Evolutionary conservation across 2,329 filamentous ascomycete genomes (phyloP), one percentile per base, ranked within the genome.

Genomic region (Aureobasidium pullulans): DNA sequence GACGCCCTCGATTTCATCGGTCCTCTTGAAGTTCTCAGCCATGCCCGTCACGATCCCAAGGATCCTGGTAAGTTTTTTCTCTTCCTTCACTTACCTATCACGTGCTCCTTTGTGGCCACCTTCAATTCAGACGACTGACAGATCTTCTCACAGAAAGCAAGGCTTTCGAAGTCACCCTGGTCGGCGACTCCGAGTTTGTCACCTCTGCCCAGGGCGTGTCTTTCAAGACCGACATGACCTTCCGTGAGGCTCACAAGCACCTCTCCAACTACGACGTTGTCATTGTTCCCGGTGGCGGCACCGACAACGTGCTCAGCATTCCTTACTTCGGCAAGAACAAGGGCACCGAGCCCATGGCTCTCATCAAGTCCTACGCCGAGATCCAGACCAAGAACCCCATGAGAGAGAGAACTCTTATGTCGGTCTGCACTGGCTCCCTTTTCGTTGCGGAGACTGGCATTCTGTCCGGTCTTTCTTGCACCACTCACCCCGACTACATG

Each of bases 371-470:
- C 69, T 94, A 87, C 75, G 83, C 87, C 64, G 87, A 92, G 70
- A 79, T 93, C 60, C 89, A 94, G 77, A 85, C 89, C 79, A 84
- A 84, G 68, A 88, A 92, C 67, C 87, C 89, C 11, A 80, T 79
- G 68, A 87, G 87, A 68, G 90, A 95, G 79, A 88, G 90, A 66
- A 92, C 89, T 52, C 78, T 94, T 68, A 77, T 94, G 66, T 89
- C 88, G 65, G 79, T 95, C 72, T 91, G 88, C 78, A 90, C 88
- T 48, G 90, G 89, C 64, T 82, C 87, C 44, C 83, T 93, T 69
- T 83, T 93, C 76, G 83, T 93, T 53, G 90, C 86, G 62, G 79
- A 88, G 69, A 81, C 86, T 68, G 89, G 89, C 65, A 84, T 94
- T 70, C 83, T 95, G 62, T 84, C 86, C 64, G 90, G 90, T 64